Percentiles rank a stretch among this genome's conserved stretches.
Conservation (phyloP, 106 monocot species). For the Dendrobium nobile region DNA sequence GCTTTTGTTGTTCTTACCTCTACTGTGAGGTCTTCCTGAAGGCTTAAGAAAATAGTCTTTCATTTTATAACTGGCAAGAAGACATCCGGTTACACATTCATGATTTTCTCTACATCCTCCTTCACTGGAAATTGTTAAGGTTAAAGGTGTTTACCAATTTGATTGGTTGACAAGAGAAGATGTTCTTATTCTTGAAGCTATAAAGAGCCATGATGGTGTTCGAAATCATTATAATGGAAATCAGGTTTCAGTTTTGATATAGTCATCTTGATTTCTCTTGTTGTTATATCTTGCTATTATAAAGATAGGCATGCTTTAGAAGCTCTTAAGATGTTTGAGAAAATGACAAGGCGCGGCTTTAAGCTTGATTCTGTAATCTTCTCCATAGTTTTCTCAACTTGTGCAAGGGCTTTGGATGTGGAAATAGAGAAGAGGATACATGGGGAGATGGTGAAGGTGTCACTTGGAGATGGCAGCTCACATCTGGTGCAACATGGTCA, state of each 20-base stretch:
- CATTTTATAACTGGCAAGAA: constrained; percentile 99
- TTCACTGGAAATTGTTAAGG: constrained; percentile 63
- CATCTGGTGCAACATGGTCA: no score
- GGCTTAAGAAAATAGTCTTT: constrained; percentile 70
- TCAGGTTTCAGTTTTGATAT: no score
- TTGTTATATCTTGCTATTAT: constrained; percentile 71
- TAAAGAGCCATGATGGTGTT: constrained; percentile 65
- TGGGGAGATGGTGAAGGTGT: constrained; percentile 26
- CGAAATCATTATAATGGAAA: constrained; percentile 83
- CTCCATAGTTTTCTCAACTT: constrained; percentile 47
- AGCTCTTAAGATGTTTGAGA: constrained; percentile 36
- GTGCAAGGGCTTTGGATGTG: constrained; percentile 42
- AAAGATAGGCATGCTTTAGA: constrained; percentile 48
- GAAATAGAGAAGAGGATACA: constrained; percentile 37
- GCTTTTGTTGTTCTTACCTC: constrained; percentile 81
- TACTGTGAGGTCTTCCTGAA: constrained; percentile 46
- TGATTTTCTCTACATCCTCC: constrained; percentile 83
- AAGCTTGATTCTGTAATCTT: constrained; percentile 45
- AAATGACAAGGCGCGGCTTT: constrained; percentile 40
- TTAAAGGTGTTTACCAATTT: constrained; percentile 87
- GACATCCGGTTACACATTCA: constrained; percentile 92
- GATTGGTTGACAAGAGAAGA: constrained; percentile 94
- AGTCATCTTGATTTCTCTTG: no score
- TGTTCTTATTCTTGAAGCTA: constrained; percentile 80
- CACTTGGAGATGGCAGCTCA: no score